These are phyloP conservation scores for Tremellales sp. DNA, from an alignment of 1,284 basidiomycete species.

Conservation along the genomic window DNA sequence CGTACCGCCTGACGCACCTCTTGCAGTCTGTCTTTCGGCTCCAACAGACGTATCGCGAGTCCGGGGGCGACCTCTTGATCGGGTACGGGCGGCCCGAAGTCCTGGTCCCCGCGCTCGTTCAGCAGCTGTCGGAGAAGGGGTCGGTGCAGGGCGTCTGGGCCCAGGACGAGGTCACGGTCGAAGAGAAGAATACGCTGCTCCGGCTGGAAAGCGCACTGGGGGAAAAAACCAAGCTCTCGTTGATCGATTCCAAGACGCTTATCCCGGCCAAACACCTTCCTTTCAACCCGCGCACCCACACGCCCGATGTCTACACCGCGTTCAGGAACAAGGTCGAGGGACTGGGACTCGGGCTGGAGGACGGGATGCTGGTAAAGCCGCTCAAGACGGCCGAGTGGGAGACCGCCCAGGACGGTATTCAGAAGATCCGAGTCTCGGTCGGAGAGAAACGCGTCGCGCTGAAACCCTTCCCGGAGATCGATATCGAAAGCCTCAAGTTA, in stretches of 20 bases:
- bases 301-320: slow-evolving; percentile 53
- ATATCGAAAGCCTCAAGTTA: background rate
- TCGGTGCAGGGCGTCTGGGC: slow-evolving; percentile 51
- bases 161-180: slow-evolving; percentile 41
- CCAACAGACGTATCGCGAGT: slow-evolving; percentile 44
- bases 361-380: slow-evolving; percentile 42
- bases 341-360: slow-evolving; percentile 45
- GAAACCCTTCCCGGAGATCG: slow-evolving; percentile 38
- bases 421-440: slow-evolving; percentile 9
- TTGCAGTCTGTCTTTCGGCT: slow-evolving; percentile 54
- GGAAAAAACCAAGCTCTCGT: slow-evolving; percentile 18
- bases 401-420: slow-evolving; percentile 4
- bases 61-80: slow-evolving; percentile 53
- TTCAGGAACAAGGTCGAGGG: slow-evolving; percentile 53
- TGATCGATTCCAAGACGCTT: slow-evolving; percentile 44
- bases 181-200: slow-evolving; percentile 9
- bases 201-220: slow-evolving; percentile 17
- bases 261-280: slow-evolving; percentile 51
- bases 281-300: slow-evolving; percentile 44
- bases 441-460: slow-evolving; percentile 16
- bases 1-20: slow-evolving; percentile 48
- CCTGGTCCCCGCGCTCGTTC: slow-evolving; percentile 47
- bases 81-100: slow-evolving; percentile 53
- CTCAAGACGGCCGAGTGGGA: slow-evolving; percentile 24
- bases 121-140: slow-evolving; percentile 44